phyloP scores from a whole-genome alignment of 495 filamentous ascomycete species.

The Evernia prunastri region DNA sequence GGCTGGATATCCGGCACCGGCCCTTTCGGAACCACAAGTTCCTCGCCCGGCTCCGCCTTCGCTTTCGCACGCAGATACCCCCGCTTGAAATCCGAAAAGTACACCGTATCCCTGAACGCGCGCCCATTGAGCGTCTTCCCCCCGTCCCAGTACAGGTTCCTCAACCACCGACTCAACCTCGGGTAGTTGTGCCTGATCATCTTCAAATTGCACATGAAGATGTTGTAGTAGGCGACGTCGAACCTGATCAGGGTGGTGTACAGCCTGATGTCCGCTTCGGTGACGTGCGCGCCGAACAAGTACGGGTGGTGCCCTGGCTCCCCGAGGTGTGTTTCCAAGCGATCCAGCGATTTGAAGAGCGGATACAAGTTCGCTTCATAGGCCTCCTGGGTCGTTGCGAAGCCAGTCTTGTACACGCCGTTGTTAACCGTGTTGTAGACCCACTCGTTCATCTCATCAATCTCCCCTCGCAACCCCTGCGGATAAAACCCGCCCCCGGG shows the following conservation, averaged over 20 bases:
- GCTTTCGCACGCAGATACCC: conserved; percentile 28
- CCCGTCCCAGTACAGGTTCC: conserved; percentile 64
- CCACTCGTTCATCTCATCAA: conserved; percentile 60
- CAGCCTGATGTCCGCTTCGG: conserved; percentile 61
- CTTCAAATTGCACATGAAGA: conserved; percentile 65
- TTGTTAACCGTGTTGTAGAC: conserved; percentile 61
- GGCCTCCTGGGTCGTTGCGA: conserved; percentile 57
- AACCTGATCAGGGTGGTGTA: conserved; percentile 62
- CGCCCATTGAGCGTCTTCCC: conserved; percentile 41
- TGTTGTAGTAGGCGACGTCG: conserved; percentile 60
- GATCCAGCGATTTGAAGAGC: conserved; percentile 58
- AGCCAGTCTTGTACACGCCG: conserved; percentile 65
- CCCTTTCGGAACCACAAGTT: conserved; percentile 50
- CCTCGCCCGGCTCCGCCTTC: conserved; percentile 12
- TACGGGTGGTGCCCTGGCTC: conserved; percentile 48
- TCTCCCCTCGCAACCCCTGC: conserved; percentile 42
- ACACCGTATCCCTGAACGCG: conserved; percentile 63
- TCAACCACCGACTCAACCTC: conserved; percentile 59
- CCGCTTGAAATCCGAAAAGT: conserved; percentile 44
- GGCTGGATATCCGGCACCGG: conserved; percentile 53
- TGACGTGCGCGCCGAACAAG: conserved; percentile 57
- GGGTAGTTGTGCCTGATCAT: conserved; percentile 69
- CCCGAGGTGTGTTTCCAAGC: conserved; percentile 53
- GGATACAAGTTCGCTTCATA: conserved; percentile 54
- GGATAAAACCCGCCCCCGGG: conserved; percentile 52